Base-by-base conservation (phyloP, 2,329 filamentous ascomycete species). In the Fusarium kyushuense region DNA sequence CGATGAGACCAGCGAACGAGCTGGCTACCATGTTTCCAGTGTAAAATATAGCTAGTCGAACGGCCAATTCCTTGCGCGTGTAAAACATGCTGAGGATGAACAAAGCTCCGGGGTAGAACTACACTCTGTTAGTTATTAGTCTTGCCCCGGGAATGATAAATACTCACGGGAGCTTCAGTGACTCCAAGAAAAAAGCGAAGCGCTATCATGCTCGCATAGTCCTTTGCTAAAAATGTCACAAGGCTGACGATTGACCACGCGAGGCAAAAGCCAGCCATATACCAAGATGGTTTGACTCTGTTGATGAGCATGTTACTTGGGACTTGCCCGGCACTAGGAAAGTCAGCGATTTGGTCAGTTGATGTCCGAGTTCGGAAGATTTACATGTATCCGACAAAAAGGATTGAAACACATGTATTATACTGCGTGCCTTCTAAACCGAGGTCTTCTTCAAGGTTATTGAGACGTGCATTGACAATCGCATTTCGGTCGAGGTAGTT, bases 401-500 rank as follows among this genome's bases (percentile, higher is more conserved):
- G 58, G 16, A 79, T 77, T 0, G 77, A 78, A 1, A 78, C 74
- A 12, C 76, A 78, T 2, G 76, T 77, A 42, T 77, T 76, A 29
- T 77, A 77, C 49, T 77, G 72, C 12, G 58, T 63, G 6, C 80
- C 82, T 1, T 75, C 73, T 29, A 89, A 74, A 1, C 79, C 76
- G 2, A 89, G 75, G 42, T 88, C 85, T 7, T 82, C 78, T 41
- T 86, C 82, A 2, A 89, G 75, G 2, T 84, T 84, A 57, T 86
- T 83, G 5, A 89, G 74, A 25, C 82, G 79, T 3, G 86, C 86
- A 19, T 85, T 84, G 6, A 87, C 85, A 56, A 88, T 85, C 36
- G 87, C 85, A 52, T 85, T 86, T 16, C 83, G 77, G 60, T 86
- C 84, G 3, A 84, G 76, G 38, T 78, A 79, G 35, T 79, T 78